Evolutionary conservation across 2,329 filamentous ascomycete species (phyloP).

Genomic region (Colletotrichum shisoi): DNA sequence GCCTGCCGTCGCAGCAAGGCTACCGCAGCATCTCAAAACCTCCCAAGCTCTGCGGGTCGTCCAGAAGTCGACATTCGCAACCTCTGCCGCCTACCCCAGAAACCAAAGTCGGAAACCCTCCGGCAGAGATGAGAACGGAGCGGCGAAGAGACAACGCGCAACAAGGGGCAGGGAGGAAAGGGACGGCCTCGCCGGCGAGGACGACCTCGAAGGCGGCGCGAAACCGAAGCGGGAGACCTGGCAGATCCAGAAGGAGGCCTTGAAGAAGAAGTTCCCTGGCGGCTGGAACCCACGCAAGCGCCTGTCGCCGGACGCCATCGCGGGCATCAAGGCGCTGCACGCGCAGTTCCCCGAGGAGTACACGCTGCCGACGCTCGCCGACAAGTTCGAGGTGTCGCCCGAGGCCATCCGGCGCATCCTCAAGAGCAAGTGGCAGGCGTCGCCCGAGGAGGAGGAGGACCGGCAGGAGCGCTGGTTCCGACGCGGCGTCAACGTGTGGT

Average conservation of each 20-base stretch:
- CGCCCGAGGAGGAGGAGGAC: constrained; percentile 62
- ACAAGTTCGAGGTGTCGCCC: constrained; percentile 83
- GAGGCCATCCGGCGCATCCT: constrained; percentile 90
- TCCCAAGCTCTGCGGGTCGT: neutral
- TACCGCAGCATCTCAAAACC: constrained; percentile 10
- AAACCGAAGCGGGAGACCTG: constrained; percentile 61
- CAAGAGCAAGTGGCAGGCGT: constrained; percentile 76
- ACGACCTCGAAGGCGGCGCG: constrained; percentile 37
- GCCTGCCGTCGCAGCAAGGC: constrained; percentile 20
- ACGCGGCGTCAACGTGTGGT: constrained; percentile 68
- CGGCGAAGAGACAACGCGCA: neutral
- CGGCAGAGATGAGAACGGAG: constrained; percentile 29
- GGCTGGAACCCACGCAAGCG: constrained; percentile 86
- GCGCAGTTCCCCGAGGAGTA: constrained; percentile 78
- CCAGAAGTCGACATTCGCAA: constrained; percentile 16
- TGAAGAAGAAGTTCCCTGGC: constrained; percentile 80
- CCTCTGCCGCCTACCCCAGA: neutral
- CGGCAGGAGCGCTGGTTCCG: constrained; percentile 69
- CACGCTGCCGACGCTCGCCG: constrained; percentile 74
- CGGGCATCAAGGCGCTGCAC: constrained; percentile 87
- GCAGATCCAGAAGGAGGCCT: constrained; percentile 76
- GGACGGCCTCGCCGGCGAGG: constrained; percentile 6
- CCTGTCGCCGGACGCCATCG: constrained; percentile 88
- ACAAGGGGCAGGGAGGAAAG: neutral
- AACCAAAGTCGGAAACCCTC: constrained; percentile 38